Evolutionary conservation across 1,284 basidiomycete genomes (phyloP).

Genomic region (Thecaphora frezii): DNA sequence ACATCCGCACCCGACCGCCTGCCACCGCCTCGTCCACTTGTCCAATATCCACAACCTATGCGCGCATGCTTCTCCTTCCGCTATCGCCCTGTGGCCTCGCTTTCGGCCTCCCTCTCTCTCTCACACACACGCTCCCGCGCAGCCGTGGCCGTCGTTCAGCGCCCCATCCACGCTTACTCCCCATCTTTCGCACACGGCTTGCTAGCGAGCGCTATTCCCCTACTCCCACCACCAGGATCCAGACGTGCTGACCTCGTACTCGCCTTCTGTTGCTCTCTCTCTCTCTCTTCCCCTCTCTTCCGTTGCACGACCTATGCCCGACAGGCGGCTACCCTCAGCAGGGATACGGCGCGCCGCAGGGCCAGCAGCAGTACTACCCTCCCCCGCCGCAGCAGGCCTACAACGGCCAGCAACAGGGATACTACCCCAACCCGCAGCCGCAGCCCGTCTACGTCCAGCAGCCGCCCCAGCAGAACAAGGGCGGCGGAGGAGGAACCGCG

Average conservation of each 20-base stretch:
- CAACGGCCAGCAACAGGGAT: slow-evolving; percentile 43
- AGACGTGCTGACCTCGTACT: neutral
- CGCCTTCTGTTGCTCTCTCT: neutral
- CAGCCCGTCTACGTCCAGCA: slow-evolving; percentile 46
- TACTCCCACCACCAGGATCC: neutral
- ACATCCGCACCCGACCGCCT: too few species aligned
- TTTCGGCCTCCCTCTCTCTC: too few species aligned
- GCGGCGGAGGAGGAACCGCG: slow-evolving; percentile 18
- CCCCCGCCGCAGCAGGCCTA: slow-evolving; percentile 46
- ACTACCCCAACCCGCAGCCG: slow-evolving; percentile 40
- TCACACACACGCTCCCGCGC: too few species aligned
- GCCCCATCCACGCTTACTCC: too few species aligned
- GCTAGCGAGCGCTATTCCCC: neutral
- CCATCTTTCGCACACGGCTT: too few species aligned
- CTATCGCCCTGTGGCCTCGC: neutral
- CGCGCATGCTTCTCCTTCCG: neutral
- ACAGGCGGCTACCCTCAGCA: slow-evolving; percentile 30
- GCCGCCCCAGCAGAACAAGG: slow-evolving; percentile 21
- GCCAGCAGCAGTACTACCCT: slow-evolving; percentile 39
- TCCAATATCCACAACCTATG: too few species aligned
- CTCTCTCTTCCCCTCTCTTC: neutral
- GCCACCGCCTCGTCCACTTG: too few species aligned
- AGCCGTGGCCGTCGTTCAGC: too few species aligned
- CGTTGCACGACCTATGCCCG: neutral
- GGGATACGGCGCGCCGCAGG: slow-evolving; percentile 19